Percentiles rank a stretch among this genome's conserved stretches.
Conservation (phyloP, 495 filamentous ascomycete genomes). For the Trichocladium antarcticum region DNA sequence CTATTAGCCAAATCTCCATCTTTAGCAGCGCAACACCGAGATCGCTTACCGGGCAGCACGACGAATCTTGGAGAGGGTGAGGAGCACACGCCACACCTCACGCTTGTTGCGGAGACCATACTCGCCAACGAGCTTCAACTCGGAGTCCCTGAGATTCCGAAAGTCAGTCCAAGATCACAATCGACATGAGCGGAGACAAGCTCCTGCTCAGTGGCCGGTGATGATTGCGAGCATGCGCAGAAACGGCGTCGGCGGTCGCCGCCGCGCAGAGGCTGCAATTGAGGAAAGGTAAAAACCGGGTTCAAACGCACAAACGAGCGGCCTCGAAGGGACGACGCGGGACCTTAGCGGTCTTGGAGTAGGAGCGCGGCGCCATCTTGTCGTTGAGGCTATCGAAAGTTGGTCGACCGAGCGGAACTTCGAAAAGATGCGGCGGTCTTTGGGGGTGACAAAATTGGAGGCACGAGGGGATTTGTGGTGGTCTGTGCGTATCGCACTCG, state of each 20-base stretch:
- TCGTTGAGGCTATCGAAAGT: slow-evolving; percentile 33
- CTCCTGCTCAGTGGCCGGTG: slow-evolving; percentile 94
- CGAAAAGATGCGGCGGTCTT: not conserved
- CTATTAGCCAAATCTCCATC: slow-evolving; percentile 1
- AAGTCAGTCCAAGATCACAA: slow-evolving; percentile 45
- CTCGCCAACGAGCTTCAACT: slow-evolving; percentile 98
- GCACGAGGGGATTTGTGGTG: slow-evolving; percentile 33
- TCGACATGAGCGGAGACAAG: slow-evolving; percentile 96
- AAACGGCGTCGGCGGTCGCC: slow-evolving; percentile 28
- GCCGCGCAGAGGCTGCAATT: slow-evolving; percentile 29
- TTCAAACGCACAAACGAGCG: slow-evolving; percentile 72
- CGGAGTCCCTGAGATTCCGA: slow-evolving; percentile 70
- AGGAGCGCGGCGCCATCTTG: slow-evolving; percentile 48
- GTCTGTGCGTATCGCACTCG: slow-evolving; percentile 17
- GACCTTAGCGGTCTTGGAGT: slow-evolving; percentile 99
- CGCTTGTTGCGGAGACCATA: slow-evolving; percentile 99
- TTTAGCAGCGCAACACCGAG: not conserved
- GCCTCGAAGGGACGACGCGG: slow-evolving; percentile 84
- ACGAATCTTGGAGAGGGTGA: slow-evolving; percentile 99
- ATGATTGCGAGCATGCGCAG: slow-evolving; percentile 27
- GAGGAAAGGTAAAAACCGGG: slow-evolving; percentile 11
- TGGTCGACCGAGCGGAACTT: slow-evolving; percentile 26
- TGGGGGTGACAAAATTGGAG: slow-evolving; percentile 18
- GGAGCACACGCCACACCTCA: slow-evolving; percentile 98
- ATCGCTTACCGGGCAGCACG: slow-evolving; percentile 91